Base-by-base conservation (phyloP, 495 filamentous ascomycete species). In the Platismatia glauca region DNA sequence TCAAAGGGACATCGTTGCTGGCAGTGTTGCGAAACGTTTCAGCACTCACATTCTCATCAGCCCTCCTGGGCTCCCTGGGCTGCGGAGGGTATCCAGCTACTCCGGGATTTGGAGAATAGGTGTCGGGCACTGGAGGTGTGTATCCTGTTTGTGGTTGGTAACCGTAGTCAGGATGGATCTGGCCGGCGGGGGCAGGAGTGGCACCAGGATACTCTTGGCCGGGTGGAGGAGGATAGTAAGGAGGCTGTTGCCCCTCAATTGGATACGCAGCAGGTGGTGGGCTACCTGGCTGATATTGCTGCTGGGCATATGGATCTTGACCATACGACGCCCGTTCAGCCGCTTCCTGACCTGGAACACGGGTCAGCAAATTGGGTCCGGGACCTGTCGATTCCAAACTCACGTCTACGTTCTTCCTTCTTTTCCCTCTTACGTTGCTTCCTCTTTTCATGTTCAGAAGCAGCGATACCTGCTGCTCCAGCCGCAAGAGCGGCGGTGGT, bases 401-500 rank as follows among this genome's bases (percentile, higher is more conserved):
- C 58, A 73, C 71, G 64, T 63, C 62, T 66, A 35, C 71, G 63
- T 18, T 73, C 77, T 61, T 66, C 56, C 59, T 70, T 73, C 48
- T 78, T 77, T 27, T 72, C 71, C 70, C 84, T 81, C 69, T 76
- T 78, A 34, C 81, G 79, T 63, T 90, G 87, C 64, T 81, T 81
- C 55, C 81, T 84, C 71, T 90, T 87, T 63, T 83, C 73, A 60
- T 80, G 79, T 66, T 84, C 80, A 72, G 84, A 87, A 22, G 90
- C 84, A n/a, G 88, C 89, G 64, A 92, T 79, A 8, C 86, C 91
- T 20, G 88, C 86, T 4, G 86, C 90, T 31, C 84, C 87, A 34
- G 89, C 87, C 7, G 87, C 91, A 18, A 53, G 50, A 33, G 88
- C 85, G 1, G 87, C 89, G 24, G 83, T 86, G 31, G 88, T 86